A percentile compares a stretch with the other conserved stretches of the same genome.
These are phyloP conservation scores for Picochlorum sp. DNA, from an alignment of 139 green algal species.

Conservation along the genomic window DNA sequence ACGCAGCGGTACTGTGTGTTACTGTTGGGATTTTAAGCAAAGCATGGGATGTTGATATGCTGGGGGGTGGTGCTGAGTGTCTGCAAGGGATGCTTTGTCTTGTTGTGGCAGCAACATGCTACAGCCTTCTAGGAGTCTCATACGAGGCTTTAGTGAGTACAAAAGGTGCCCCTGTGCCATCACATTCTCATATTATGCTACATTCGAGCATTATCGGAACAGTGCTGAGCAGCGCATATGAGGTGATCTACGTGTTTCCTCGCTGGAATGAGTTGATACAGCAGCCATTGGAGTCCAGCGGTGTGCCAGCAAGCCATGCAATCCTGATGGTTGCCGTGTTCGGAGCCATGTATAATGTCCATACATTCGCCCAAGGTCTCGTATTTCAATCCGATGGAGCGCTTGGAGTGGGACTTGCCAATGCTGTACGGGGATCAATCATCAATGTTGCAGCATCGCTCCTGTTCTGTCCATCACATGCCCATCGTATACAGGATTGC, in stretches of 20 bases:
- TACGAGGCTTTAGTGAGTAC: constrained; percentile 21
- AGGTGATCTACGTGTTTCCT: constrained; percentile 26
- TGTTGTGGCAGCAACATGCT: neutral
- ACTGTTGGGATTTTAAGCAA: constrained; percentile 26
- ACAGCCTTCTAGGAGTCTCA: constrained; percentile 9
- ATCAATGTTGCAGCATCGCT: constrained; percentile 20
- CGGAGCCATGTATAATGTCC: constrained; percentile 32
- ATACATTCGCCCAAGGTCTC: constrained; percentile 31
- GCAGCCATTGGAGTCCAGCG: constrained; percentile 9
- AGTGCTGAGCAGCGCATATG: constrained; percentile 14
- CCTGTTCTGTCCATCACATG: constrained; percentile 19
- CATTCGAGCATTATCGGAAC: constrained; percentile 18
- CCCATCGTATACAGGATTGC: neutral
- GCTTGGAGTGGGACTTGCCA: constrained; percentile 37
- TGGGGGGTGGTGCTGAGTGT: neutral
- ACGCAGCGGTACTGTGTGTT: constrained; percentile 17
- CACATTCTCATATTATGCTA: constrained; percentile 21
- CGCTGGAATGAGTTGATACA: constrained; percentile 15
- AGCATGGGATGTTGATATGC: constrained; percentile 1
- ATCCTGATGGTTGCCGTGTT: constrained; percentile 21
- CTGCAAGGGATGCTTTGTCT: neutral
- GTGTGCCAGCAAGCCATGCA: neutral
- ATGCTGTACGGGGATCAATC: constrained; percentile 30
- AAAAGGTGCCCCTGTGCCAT: neutral
- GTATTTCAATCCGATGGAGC: constrained; percentile 35